These are phyloP conservation scores for Amphirosellinia nigrospora DNA, from an alignment of 495 filamentous ascomycete species.

Conservation along the genomic window DNA sequence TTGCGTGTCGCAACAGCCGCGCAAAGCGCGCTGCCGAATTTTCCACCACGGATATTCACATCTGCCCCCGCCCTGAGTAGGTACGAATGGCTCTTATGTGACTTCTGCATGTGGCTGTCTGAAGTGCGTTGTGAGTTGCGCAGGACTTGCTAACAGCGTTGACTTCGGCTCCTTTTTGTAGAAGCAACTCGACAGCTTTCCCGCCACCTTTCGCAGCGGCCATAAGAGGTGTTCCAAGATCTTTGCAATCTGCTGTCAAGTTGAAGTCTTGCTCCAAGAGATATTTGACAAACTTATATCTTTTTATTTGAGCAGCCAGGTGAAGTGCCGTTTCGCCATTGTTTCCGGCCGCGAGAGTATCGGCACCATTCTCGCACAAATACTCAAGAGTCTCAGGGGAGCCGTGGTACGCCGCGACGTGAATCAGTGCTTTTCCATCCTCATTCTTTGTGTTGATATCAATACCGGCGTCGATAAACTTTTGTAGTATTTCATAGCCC, in stretches of 20 bases:
- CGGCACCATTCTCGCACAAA: constrained; percentile 1
- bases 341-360: background rate
- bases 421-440: background rate
- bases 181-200: constrained; percentile 23
- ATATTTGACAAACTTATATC: constrained; percentile 24
- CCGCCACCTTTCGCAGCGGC: constrained; percentile 23
- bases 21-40: constrained; percentile 38
- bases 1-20: constrained; percentile 32
- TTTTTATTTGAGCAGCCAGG: background rate
- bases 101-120: constrained; percentile 32
- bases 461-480: constrained; percentile 5
- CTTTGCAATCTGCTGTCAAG: constrained; percentile 32
- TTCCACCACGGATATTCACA: constrained; percentile 29
- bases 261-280: constrained; percentile 39
- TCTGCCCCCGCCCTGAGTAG: constrained; percentile 40
- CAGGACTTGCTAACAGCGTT: constrained; percentile 39
- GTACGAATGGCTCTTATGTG: constrained; percentile 24
- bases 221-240: constrained; percentile 25
- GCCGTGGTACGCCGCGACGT: background rate
- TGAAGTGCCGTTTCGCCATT: background rate
- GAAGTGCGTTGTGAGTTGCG: constrained; percentile 34
- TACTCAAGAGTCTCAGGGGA: background rate
- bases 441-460: constrained; percentile 1
- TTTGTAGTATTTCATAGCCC: background rate
- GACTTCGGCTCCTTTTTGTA: constrained; percentile 29